Conservation (phyloP, 345 rosid genomes). For the rapeseed (Brassica napus) region Da-Ae NC_063441.1:5331001-5331500, state of each 20-base stretch:
- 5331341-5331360: not conserved
- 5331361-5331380: too few species aligned
- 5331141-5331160: not conserved
- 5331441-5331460: too few species aligned
- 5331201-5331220: not conserved
- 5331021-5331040: not conserved
- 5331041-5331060: constrained; percentile 85
- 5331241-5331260: too few species aligned
- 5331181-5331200: not conserved
- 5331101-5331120: not conserved
- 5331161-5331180: not conserved
- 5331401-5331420: too few species aligned
- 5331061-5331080: constrained; percentile 36
- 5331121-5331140: not conserved
- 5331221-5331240: too few species aligned
- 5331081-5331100: constrained; percentile 50
- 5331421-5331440: too few species aligned
- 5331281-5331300: not conserved
- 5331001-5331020: not conserved
- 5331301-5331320: too few species aligned
- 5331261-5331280: too few species aligned
- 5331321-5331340: not conserved
- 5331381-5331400: too few species aligned
- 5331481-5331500: too few species aligned
- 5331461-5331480: too few species aligned